Conservation (phyloP, 169 alveolate genomes). For the Plasmodium reichenowi region DNA sequence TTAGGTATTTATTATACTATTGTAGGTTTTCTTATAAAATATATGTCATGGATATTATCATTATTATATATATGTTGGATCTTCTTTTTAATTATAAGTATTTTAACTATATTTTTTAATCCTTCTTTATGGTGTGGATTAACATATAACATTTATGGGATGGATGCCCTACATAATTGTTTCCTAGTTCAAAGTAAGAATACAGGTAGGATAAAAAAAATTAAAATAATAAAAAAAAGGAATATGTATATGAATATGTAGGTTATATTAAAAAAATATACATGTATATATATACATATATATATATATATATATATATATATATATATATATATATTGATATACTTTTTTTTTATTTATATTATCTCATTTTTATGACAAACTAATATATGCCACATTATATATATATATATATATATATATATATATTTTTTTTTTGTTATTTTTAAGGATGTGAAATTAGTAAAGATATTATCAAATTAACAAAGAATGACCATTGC, state of each 20-base stretch:
- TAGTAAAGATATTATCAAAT: conserved; percentile 13
- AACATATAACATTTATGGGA: conserved; percentile 44
- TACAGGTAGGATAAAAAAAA: conserved; percentile 20
- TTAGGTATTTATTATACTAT: conserved; percentile 50
- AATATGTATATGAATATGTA: neutral
- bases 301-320: neutral
- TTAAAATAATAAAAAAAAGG: too few species aligned
- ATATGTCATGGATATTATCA: conserved; percentile 58
- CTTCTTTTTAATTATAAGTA: conserved; percentile 33
- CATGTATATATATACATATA: neutral
- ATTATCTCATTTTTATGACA: neutral
- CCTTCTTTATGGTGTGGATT: conserved; percentile 30
- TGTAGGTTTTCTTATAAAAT: conserved; percentile 56
- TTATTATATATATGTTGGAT: conserved; percentile 52
- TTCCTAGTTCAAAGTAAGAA: conserved; percentile 23
- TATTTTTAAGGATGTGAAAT: conserved; percentile 56
- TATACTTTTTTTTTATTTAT: neutral
- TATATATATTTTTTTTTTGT: neutral
- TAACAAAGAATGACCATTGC: conserved; percentile 38
- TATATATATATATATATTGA: neutral
- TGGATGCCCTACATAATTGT: conserved; percentile 62
- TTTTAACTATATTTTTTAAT: conserved; percentile 18
- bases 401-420: neutral
- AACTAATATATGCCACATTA: neutral
- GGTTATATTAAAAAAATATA: too few species aligned